These are phyloP conservation scores for Tuber magnatum DNA, from an alignment of 495 filamentous ascomycete species.

Conservation along the genomic window DNA sequence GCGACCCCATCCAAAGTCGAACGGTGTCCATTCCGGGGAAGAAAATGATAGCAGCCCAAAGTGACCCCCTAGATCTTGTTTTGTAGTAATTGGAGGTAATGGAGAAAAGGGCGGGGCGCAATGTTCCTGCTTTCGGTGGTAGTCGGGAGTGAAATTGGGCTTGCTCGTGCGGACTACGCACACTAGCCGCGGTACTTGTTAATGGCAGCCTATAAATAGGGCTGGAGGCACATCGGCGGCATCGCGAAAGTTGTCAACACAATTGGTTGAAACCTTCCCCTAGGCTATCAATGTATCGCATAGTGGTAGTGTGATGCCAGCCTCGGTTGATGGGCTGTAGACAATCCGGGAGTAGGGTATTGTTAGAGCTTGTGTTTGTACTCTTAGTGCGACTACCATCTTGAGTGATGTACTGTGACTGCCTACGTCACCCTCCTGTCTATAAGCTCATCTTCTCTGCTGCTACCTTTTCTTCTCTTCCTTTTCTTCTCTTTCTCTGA, in stretches of 20 bases:
- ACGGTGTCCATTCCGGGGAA: neutral
- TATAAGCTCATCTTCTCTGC: no score
- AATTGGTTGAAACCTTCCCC: neutral
- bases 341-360: no score
- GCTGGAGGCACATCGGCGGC: neutral
- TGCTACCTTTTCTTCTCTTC: no score
- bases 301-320: no score
- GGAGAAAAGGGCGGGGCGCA: neutral
- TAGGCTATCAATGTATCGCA: neutral
- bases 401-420: no score
- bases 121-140: neutral
- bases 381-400: no score
- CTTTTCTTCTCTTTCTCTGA: no score
- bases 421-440: no score
- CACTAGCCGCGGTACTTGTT: no score
- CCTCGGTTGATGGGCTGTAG: neutral
- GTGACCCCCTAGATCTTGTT: neutral
- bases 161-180: neutral
- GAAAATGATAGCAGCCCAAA: neutral
- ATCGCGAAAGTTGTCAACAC: neutral
- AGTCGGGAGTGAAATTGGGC: neutral
- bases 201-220: neutral
- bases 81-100: neutral
- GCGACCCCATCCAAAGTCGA: neutral
- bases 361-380: no score